Conservation (phyloP, 2,329 filamentous ascomycete species). For the Cytospora piceicola region DNA sequence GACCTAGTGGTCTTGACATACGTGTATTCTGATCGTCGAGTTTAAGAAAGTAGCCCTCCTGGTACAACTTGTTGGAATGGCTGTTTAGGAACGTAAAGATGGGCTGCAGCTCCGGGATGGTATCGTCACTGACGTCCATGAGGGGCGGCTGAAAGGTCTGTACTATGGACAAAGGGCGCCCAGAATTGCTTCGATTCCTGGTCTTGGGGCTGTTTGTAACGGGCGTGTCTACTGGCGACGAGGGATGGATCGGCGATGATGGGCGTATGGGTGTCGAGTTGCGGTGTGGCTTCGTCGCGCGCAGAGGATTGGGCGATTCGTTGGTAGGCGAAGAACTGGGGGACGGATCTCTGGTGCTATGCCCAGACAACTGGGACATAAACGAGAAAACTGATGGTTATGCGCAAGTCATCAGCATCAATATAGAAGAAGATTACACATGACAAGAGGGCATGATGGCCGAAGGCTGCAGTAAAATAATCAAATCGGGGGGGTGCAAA, state of each 20-base stretch:
- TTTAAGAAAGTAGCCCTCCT: conserved; percentile 97
- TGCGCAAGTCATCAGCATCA: conserved; percentile 27
- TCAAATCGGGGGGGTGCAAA: conserved; percentile 14
- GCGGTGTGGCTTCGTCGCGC: conserved; percentile 30
- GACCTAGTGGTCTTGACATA: conserved; percentile 53
- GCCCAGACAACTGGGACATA: conserved; percentile 76
- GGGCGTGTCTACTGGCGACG: conserved; percentile 47
- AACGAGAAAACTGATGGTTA: conserved; percentile 74
- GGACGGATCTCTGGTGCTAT: conserved; percentile 45
- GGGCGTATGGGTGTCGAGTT: conserved; percentile 37
- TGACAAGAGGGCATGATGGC: conserved; percentile 22
- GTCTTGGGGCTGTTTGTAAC: conserved; percentile 46
- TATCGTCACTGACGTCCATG: conserved; percentile 84
- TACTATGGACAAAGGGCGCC: conserved; percentile 80
- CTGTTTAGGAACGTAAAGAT: conserved; percentile 94
- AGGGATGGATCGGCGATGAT: conserved; percentile 41
- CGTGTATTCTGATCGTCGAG: conserved; percentile 91
- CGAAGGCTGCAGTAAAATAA: conserved; percentile 23
- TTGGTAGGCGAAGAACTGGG: conserved; percentile 50
- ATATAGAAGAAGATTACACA: conserved; percentile 22
- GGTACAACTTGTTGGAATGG: conserved; percentile 94
- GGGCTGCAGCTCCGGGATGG: conserved; percentile 88
- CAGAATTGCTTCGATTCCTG: conserved; percentile 55
- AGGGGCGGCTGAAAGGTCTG: conserved; percentile 83
- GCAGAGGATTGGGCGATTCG: conserved; percentile 35